Evolutionary conservation across 1,284 basidiomycete species (phyloP).

Genomic region (Leucoagaricus sp.): DNA sequence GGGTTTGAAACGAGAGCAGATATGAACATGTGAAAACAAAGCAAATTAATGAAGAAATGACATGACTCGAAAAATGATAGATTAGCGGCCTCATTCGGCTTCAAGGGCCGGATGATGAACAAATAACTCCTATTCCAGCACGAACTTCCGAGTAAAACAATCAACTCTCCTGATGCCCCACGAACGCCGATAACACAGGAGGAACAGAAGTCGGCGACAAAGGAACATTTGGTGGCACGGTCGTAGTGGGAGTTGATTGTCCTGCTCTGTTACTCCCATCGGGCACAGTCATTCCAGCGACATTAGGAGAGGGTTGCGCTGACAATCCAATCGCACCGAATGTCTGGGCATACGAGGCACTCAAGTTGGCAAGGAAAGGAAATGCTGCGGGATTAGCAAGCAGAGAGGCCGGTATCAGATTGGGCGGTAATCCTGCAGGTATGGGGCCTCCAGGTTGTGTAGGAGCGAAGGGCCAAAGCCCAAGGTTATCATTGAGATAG

Average conservation of each 20-base stretch:
- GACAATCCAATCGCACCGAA: neutral
- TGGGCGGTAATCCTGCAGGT: neutral
- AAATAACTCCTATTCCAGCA: neutral
- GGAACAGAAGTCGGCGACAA: neutral
- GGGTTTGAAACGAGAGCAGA: too few species aligned
- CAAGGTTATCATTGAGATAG: neutral
- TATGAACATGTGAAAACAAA: too few species aligned
- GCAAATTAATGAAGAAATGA: too few species aligned
- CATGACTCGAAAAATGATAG: too few species aligned
- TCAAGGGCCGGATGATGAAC: too few species aligned
- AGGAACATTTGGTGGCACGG: neutral
- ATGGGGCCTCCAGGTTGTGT: neutral
- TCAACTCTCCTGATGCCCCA: slow-evolving; percentile 11
- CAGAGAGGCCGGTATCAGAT: slow-evolving; percentile 5
- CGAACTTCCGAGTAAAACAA: neutral
- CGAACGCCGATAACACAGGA: slow-evolving; percentile 3
- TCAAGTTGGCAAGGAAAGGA: slow-evolving; percentile 6
- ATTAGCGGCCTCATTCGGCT: too few species aligned
- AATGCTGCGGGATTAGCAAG: neutral
- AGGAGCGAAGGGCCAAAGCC: neutral
- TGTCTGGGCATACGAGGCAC: neutral
- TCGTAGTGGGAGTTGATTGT: neutral
- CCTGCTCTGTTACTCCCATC: neutral
- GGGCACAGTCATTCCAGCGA: neutral
- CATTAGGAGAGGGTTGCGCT: neutral